phyloP scores from a whole-genome alignment of 306 rosid genomes.

The Cucumis melo region DNA sequence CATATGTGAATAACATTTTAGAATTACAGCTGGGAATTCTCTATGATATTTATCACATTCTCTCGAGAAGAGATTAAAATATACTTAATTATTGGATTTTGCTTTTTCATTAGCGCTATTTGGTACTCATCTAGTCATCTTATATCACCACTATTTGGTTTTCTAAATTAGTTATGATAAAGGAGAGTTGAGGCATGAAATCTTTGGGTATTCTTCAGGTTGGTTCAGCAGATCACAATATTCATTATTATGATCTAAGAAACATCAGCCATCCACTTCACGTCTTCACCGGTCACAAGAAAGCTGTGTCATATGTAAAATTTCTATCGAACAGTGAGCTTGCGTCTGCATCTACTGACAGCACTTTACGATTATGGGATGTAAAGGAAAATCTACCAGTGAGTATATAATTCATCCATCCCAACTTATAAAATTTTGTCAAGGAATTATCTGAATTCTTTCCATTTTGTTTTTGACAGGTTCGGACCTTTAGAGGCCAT shows the following conservation, averaged over 20 bases:
- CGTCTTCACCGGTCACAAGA: constrained; percentile 80
- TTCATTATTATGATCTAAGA: constrained; percentile 90
- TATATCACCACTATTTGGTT: background rate
- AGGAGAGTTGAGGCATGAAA: background rate
- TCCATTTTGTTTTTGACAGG: constrained; percentile 25
- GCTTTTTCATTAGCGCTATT: background rate
- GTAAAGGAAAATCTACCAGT: constrained; percentile 72
- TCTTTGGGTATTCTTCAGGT: constrained; percentile 37
- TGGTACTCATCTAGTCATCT: background rate
- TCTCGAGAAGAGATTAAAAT: background rate
- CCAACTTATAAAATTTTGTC: background rate
- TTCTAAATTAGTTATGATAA: background rate
- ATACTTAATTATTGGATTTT: background rate
- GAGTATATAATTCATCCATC: constrained; percentile 19
- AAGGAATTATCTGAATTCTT: background rate
- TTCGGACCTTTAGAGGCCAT: constrained; percentile 82
- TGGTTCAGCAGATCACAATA: constrained; percentile 96
- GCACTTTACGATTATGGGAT: constrained; percentile 89
- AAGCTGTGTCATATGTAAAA: constrained; percentile 89
- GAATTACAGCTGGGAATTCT: background rate
- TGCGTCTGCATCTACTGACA: constrained; percentile 94
- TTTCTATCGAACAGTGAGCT: constrained; percentile 84
- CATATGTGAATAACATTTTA: background rate
- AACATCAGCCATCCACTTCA: constrained; percentile 72
- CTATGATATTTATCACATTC: background rate